Evolutionary conservation across 1,139 yeast genomes (phyloP).

Genomic region (Kodamaea suecica): DNA sequence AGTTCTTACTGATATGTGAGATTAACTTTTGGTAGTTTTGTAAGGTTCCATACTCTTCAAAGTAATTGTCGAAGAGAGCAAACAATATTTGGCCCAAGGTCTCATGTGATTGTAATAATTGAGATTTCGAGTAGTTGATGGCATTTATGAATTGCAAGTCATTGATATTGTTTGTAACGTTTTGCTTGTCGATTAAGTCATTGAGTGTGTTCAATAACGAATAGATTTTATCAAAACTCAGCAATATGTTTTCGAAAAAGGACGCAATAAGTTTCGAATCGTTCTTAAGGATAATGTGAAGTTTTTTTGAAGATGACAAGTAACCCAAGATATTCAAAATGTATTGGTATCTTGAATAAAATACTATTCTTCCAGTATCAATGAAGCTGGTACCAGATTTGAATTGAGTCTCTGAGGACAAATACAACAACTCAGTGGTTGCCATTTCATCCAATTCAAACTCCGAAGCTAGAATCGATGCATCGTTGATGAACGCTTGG

Average conservation of each 20-base stretch:
- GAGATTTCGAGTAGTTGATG: conserved; percentile 57
- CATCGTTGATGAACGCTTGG: conserved; percentile 49
- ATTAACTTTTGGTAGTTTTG: conserved; percentile 37
- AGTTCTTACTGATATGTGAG: conserved; percentile 27
- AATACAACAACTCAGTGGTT: conserved; percentile 36
- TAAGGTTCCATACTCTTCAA: conserved; percentile 28
- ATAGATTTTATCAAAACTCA: conserved; percentile 59
- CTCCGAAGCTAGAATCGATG: conserved; percentile 55
- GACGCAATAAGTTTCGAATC: conserved; percentile 14
- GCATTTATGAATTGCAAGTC: conserved; percentile 52
- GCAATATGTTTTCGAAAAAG: conserved; percentile 41
- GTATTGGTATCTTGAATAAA: conserved; percentile 65
- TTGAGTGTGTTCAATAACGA: conserved; percentile 51
- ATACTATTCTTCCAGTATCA: conserved; percentile 72
- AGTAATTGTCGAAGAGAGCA: conserved; percentile 43
- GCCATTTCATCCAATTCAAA: conserved; percentile 36
- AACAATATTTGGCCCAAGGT: conserved; percentile 61
- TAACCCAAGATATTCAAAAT: conserved; percentile 69
- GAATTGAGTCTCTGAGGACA: conserved; percentile 40
- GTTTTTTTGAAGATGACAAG: conserved; percentile 37
- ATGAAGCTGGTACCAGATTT: conserved; percentile 53
- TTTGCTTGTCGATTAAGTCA: conserved; percentile 66
- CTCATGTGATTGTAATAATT: conserved; percentile 68
- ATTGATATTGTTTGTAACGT: conserved; percentile 37
- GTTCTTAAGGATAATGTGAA: conserved; percentile 20